phyloP scores from a whole-genome alignment of 768 basidiomycete genomes.

The Erythrobasidium yunnanense region DNA sequence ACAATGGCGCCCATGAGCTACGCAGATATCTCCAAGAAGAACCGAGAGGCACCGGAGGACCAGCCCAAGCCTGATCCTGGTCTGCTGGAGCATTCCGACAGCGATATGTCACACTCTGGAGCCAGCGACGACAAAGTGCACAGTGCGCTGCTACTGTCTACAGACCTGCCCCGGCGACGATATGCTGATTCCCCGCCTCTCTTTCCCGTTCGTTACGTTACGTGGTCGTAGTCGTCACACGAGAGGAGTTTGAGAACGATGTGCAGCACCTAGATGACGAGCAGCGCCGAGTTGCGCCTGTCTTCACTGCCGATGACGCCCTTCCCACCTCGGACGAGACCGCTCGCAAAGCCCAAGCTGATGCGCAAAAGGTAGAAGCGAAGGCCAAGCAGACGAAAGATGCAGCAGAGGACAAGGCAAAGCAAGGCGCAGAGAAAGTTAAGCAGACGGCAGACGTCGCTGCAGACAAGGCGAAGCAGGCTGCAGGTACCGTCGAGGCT shows the following conservation, averaged over 20 bases:
- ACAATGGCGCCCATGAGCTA: too few relatives aligned
- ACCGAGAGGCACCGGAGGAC: slow-evolving; percentile 1
- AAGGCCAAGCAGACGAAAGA: background rate
- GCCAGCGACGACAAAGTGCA: slow-evolving; percentile 22
- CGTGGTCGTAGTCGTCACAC: slow-evolving; percentile 12
- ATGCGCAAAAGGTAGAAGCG: background rate
- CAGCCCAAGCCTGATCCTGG: slow-evolving; percentile 16
- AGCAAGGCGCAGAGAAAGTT: slow-evolving; percentile 49
- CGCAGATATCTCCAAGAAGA: slow-evolving; percentile 10
- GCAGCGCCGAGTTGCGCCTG: background rate
- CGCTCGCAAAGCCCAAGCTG: background rate
- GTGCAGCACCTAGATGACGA: background rate
- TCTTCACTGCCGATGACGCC: background rate
- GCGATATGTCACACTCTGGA: slow-evolving; percentile 2
- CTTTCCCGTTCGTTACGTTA: background rate
- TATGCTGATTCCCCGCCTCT: background rate
- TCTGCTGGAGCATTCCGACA: slow-evolving; percentile 3
- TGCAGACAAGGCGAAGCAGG: slow-evolving; percentile 2
- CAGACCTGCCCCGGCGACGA: background rate
- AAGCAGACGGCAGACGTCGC: slow-evolving; percentile 53
- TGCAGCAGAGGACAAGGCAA: slow-evolving; percentile 51
- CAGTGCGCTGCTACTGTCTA: background rate
- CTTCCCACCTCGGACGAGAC: background rate
- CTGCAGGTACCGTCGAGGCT: background rate
- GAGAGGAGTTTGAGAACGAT: slow-evolving; percentile 21